These are phyloP conservation scores for Plasmodium cynomolgi DNA, from an alignment of 169 alveolate genomes.

Conservation along the genomic window DNA sequence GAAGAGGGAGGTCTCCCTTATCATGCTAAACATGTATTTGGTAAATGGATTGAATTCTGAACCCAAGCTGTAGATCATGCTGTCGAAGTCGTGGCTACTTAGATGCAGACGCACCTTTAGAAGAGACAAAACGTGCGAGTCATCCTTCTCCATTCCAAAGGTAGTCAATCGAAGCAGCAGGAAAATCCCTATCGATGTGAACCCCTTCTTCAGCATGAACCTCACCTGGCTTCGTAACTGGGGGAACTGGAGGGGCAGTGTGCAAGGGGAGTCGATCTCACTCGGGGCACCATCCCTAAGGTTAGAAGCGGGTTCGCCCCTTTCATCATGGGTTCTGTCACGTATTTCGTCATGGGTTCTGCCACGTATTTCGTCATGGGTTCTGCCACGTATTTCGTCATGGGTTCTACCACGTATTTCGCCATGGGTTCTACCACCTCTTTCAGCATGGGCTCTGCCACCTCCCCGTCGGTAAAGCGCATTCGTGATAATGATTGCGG, in stretches of 20 bases:
- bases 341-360: background rate
- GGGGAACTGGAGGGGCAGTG: background rate
- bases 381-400: background rate
- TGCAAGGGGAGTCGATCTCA: background rate
- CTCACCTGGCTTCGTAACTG: background rate
- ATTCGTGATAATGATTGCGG: slow-evolving; percentile 10
- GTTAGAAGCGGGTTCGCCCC: background rate
- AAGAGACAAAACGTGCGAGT: slow-evolving; percentile 60
- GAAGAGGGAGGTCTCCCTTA: slow-evolving; percentile 39
- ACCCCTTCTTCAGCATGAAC: slow-evolving; percentile 30
- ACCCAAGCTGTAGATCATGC: slow-evolving; percentile 53
- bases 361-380: too few relatives aligned
- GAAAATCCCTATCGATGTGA: slow-evolving; percentile 45
- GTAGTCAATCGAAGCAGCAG: slow-evolving; percentile 6
- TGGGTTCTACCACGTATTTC: background rate
- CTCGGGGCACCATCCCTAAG: background rate
- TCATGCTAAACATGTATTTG: slow-evolving; percentile 42
- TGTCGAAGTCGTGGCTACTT: slow-evolving; percentile 43
- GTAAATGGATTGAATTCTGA: slow-evolving; percentile 53
- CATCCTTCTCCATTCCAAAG: slow-evolving; percentile 25
- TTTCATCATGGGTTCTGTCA: background rate
- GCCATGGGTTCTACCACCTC: background rate
- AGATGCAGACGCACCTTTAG: slow-evolving; percentile 56
- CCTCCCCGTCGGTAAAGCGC: background rate
- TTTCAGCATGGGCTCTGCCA: background rate